A percentile compares a stretch with the other conserved stretches of the same genome.
phyloP scores from a whole-genome alignment of 2,329 filamentous ascomycete species.

The Pseudogymnoascus sp. region DNA sequence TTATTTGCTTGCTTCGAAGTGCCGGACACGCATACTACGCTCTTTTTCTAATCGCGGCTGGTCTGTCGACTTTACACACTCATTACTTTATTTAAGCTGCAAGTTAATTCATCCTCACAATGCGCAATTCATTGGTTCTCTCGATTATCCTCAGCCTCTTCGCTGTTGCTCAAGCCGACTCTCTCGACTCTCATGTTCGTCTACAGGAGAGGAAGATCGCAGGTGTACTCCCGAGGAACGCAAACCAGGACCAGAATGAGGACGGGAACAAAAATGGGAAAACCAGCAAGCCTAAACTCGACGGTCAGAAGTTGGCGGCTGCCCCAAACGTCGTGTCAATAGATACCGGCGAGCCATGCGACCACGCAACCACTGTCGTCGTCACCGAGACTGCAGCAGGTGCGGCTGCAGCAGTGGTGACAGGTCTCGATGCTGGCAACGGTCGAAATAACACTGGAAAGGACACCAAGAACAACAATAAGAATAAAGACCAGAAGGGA shows the following conservation, averaged over 20 bases:
- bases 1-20: not conserved
- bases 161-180: not conserved
- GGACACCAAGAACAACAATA: not conserved
- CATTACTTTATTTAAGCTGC: not conserved
- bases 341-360: not conserved
- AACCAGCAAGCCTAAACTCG: not conserved
- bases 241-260: not conserved
- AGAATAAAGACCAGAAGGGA: not conserved
- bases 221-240: not conserved
- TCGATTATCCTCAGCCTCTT: not conserved
- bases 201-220: not conserved
- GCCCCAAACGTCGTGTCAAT: not conserved
- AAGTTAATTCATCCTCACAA: not conserved
- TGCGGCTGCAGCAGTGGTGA: not conserved
- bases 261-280: constrained; percentile 1
- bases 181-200: not conserved
- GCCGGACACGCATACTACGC: constrained; percentile 1
- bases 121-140: not conserved
- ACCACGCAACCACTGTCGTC: not conserved
- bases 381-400: constrained; percentile 1
- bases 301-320: not conserved
- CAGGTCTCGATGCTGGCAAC: not conserved
- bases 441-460: not conserved
- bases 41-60: constrained; percentile 8
- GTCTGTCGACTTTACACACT: constrained; percentile 4